phyloP scores from a whole-genome alignment of 768 basidiomycete species.

The Suillus bovinus region DNA sequence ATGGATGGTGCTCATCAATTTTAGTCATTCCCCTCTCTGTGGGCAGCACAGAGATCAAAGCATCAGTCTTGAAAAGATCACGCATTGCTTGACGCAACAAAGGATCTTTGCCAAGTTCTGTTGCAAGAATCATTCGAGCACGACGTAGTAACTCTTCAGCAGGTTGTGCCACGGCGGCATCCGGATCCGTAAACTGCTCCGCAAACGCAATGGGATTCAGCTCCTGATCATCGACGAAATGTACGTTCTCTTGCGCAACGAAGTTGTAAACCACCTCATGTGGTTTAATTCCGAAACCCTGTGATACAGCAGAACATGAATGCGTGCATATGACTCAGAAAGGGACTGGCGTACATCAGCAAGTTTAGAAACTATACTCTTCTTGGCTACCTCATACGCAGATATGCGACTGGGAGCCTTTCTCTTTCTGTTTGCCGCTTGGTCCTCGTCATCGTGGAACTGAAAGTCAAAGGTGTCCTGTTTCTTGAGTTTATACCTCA shows the following conservation, averaged over 20 bases:
- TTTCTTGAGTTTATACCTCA: slow-evolving; percentile 81
- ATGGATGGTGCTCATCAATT: slow-evolving; percentile 72
- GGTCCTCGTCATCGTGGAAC: slow-evolving; percentile 69
- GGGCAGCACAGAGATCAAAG: slow-evolving; percentile 75
- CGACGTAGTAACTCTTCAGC: slow-evolving; percentile 70
- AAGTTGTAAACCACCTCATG: slow-evolving; percentile 88
- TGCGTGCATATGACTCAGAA: background rate
- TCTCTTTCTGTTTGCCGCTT: slow-evolving; percentile 53
- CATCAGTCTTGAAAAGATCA: slow-evolving; percentile 70
- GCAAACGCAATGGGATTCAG: slow-evolving; percentile 78
- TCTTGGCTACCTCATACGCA: slow-evolving; percentile 82
- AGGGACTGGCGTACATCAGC: slow-evolving; percentile 65
- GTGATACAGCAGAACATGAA: slow-evolving; percentile 6
- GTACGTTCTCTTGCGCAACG: slow-evolving; percentile 53
- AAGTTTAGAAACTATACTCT: slow-evolving; percentile 71
- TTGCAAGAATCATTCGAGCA: slow-evolving; percentile 82
- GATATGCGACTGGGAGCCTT: slow-evolving; percentile 86
- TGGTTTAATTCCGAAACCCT: slow-evolving; percentile 86
- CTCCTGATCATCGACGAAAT: slow-evolving; percentile 82
- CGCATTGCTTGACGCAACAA: slow-evolving; percentile 79
- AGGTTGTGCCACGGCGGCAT: slow-evolving; percentile 54
- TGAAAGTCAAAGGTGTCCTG: slow-evolving; percentile 60
- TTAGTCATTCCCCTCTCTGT: slow-evolving; percentile 84
- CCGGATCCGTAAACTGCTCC: slow-evolving; percentile 80
- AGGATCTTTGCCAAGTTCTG: slow-evolving; percentile 93